Conservation (phyloP, 257 asterid genomes). For the Orobanche coerulescens region DNA sequence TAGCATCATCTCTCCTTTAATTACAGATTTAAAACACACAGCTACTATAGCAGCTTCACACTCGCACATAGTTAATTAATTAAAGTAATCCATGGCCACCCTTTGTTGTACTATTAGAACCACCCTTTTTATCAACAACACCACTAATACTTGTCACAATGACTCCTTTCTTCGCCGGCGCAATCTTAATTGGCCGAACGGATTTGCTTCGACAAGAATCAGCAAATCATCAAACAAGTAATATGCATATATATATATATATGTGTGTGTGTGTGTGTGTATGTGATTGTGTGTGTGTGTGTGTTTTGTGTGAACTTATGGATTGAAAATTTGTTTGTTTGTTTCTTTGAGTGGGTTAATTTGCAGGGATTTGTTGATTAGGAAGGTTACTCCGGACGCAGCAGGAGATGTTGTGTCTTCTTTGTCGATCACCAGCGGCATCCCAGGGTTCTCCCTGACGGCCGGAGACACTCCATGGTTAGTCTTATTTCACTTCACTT, state of each 20-base stretch:
- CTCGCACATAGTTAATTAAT: no score
- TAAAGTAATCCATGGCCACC: constrained; percentile 19
- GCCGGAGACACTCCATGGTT: no score
- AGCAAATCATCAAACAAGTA: not conserved
- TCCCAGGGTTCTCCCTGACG: not conserved
- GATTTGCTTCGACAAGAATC: not conserved
- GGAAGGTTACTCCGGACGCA: constrained; percentile 20
- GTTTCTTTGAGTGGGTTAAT: no score
- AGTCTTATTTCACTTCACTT: no score
- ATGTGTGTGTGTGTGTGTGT: not conserved
- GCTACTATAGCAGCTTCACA: not conserved
- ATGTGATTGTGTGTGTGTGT: not conserved
- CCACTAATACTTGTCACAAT: not conserved
- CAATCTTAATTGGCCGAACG: not conserved
- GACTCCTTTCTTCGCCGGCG: constrained; percentile 2
- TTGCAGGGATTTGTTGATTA: constrained; percentile 22
- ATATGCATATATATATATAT: not conserved
- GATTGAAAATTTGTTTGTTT: no score
- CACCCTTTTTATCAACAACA: not conserved
- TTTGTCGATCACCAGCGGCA: constrained; percentile 2
- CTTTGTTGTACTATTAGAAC: not conserved
- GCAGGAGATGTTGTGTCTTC: constrained; percentile 26
- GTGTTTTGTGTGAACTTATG: no score
- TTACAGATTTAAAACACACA: not conserved
- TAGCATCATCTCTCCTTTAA: no score